A percentile compares a stretch with the other conserved stretches of the same genome.
These are phyloP conservation scores for Hypoxylon rubiginosum DNA, from an alignment of 2,329 filamentous ascomycete species.

Conservation along the genomic window DNA sequence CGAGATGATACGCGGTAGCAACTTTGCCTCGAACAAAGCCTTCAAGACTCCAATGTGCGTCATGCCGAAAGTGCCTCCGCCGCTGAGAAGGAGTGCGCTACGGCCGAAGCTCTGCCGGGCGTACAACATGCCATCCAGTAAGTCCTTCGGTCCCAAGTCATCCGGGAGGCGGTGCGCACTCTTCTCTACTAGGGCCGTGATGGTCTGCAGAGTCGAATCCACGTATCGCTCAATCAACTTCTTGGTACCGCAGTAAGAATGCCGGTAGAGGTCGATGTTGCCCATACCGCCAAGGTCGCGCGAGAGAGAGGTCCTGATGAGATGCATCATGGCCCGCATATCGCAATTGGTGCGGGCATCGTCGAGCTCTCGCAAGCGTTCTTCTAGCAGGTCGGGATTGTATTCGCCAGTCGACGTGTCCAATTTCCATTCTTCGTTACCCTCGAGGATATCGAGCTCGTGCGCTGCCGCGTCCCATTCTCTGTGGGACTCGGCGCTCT, in stretches of 20 bases:
- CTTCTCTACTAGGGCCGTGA: slow-evolving; percentile 77
- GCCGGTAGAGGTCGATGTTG: slow-evolving; percentile 83
- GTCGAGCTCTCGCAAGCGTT: slow-evolving; percentile 80
- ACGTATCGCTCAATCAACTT: slow-evolving; percentile 89
- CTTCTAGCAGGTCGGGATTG: slow-evolving; percentile 75
- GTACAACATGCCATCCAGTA: slow-evolving; percentile 77
- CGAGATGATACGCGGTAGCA: slow-evolving; percentile 88
- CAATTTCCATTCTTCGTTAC: slow-evolving; percentile 84
- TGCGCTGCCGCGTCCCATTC: slow-evolving; percentile 83
- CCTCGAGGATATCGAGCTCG: slow-evolving; percentile 83
- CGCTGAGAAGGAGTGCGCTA: slow-evolving; percentile 84
- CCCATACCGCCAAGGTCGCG: slow-evolving; percentile 90
- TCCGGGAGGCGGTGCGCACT: slow-evolving; percentile 62
- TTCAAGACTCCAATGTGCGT: slow-evolving; percentile 91
- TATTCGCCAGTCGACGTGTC: slow-evolving; percentile 75
- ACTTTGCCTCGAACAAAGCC: slow-evolving; percentile 77
- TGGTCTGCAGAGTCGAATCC: slow-evolving; percentile 79
- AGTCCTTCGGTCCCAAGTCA: slow-evolving; percentile 68
- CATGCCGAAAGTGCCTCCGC: slow-evolving; percentile 92
- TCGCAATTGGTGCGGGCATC: slow-evolving; percentile 79
- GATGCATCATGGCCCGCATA: slow-evolving; percentile 80
- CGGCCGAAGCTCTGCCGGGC: slow-evolving; percentile 87
- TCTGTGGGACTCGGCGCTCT: slow-evolving; percentile 74
- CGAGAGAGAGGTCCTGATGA: slow-evolving; percentile 83
- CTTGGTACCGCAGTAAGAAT: slow-evolving; percentile 89